Evolutionary conservation across 1,284 basidiomycete species (phyloP), one percentile per base, ranked within the genome.

Genomic region (Jaminaea rosea): DNA sequence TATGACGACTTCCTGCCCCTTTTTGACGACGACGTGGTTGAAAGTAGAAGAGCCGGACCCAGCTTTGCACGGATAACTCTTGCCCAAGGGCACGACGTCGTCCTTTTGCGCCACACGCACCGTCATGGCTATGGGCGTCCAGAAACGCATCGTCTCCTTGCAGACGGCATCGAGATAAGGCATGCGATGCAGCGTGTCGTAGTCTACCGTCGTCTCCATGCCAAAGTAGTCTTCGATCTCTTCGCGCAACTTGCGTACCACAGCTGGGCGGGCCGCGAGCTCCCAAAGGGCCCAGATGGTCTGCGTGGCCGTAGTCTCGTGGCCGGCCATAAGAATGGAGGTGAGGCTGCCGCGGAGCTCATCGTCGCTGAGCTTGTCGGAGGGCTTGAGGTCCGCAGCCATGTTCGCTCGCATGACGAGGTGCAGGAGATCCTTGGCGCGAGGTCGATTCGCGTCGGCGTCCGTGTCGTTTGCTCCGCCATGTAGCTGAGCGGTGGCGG

Each of bases 221-320:
- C 53, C 60, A 4, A 60, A 60, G 24, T 56, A 55, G 15, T 61
- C 59, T 32, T 60, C 59, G 21, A 72, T 60, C 46, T 68, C 69
- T 4, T 27, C 58, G 2, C 72, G 59, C 7, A 74, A 48, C n/a
- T 55, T 57, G 1, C 39, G 21, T 42, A 72, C 67, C 1, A 64
- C 26, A 1, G 37, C 13, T 0, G 51, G 62, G 15, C 69, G 39
- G 2, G 58, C 29, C 1, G 65, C 55, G 1, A 73, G 56, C 1
- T 62, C 31, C 39, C 53, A 55, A 0, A 73, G 52, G 6, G 69
- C 60, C 72, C 72, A 74, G 1, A 56, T 49, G 10, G 63, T 58
- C 31, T 67, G 67, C 8, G 65, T 66, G 5, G 65, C 58, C 2
- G 69, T 65, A 1, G 71, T 70, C 46, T 74, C 72, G 56, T 73